phyloP scores from a whole-genome alignment of 2,329 filamentous ascomycete genomes.

The Bisporella sp. region DNA sequence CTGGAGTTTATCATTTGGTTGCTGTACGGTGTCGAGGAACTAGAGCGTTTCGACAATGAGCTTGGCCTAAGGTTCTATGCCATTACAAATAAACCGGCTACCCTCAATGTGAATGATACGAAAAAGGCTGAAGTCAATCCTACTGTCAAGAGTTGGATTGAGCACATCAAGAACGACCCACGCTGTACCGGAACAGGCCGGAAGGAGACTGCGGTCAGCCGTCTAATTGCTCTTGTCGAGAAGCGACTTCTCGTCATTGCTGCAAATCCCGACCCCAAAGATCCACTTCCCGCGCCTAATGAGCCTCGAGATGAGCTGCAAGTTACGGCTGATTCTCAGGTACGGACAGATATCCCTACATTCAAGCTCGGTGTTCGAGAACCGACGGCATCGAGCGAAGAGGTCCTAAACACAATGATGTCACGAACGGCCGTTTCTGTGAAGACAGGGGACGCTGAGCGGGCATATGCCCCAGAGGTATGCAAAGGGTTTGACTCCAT shows the following conservation, averaged over 20 bases:
- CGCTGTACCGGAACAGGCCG: background rate
- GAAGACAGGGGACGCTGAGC: background rate
- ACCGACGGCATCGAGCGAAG: background rate
- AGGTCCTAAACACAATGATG: background rate
- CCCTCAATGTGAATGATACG: background rate
- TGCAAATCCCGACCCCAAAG: background rate
- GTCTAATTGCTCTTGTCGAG: background rate
- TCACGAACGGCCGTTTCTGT: background rate
- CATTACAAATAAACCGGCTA: background rate
- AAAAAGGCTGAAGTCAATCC: background rate
- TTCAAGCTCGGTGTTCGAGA: background rate
- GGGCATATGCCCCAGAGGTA: background rate
- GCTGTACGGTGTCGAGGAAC: slow-evolving; percentile 1
- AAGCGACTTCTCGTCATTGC: background rate
- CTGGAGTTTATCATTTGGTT: slow-evolving; percentile 21
- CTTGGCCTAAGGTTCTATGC: background rate
- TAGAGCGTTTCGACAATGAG: background rate
- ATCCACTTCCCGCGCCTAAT: background rate
- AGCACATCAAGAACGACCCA: background rate
- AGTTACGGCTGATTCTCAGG: background rate
- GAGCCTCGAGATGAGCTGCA: background rate
- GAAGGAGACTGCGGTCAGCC: background rate
- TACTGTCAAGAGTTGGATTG: background rate
- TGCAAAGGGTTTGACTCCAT: background rate
- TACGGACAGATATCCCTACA: background rate